Conservation (phyloP, 805 yeast genomes). For the Clavispora carvajalis region DNA sequence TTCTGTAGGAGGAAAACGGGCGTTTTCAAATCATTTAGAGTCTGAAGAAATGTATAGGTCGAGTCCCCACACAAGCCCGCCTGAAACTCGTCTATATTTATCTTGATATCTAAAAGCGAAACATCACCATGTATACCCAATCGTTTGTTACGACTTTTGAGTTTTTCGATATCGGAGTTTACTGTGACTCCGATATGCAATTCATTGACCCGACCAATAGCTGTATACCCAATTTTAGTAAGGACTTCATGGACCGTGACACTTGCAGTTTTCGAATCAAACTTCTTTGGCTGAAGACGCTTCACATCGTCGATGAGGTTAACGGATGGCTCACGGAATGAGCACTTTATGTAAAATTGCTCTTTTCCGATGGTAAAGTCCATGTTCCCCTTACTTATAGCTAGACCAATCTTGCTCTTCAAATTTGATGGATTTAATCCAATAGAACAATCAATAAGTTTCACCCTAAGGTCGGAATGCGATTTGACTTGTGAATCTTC, state of each 20-base stretch:
- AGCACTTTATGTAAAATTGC: conserved; percentile 34
- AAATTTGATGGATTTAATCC: conserved; percentile 63
- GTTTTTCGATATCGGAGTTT: conserved; percentile 19
- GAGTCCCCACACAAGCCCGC: conserved; percentile 81
- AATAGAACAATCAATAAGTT: conserved; percentile 49
- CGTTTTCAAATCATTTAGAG: conserved; percentile 65
- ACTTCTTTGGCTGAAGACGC: conserved; percentile 1
- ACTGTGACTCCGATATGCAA: conserved; percentile 32
- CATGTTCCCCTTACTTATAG: conserved; percentile 49
- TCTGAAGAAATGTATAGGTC: conserved; percentile 60
- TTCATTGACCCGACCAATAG: conserved; percentile 44
- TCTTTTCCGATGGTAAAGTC: conserved; percentile 37
- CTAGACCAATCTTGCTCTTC: conserved; percentile 46
- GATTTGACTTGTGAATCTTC: neutral
- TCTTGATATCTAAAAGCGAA: conserved; percentile 38
- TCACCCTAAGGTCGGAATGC: conserved; percentile 25
- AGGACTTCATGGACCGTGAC: conserved; percentile 5
- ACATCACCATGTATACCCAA: conserved; percentile 18
- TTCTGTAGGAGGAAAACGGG: conserved; percentile 58
- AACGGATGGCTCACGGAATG: conserved; percentile 46
- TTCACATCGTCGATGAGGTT: conserved; percentile 60
- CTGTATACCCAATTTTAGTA: conserved; percentile 46
- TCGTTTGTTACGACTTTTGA: conserved; percentile 13
- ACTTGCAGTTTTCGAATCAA: conserved; percentile 5
- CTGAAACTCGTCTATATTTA: conserved; percentile 43